Evolutionary conservation across 1,139 yeast genomes (phyloP).

Genomic region (Scheffersomyces titani): DNA sequence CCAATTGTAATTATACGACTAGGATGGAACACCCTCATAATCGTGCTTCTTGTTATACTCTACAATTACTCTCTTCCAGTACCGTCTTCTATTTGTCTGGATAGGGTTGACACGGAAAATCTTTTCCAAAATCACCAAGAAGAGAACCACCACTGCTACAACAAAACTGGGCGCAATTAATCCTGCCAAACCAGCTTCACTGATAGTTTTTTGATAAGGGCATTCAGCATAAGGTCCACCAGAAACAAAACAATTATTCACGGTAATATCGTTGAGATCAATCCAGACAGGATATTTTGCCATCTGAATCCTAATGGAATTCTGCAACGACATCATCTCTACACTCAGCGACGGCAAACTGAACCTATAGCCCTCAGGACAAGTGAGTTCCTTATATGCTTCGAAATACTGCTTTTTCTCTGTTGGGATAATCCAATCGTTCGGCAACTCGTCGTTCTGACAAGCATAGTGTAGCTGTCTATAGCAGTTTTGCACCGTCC

Average conservation of each 20-base stretch:
- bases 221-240: constrained; percentile 83
- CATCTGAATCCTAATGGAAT: constrained; percentile 18
- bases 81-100: constrained; percentile 40
- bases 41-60: constrained; percentile 41
- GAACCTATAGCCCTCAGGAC: constrained; percentile 55
- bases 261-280: constrained; percentile 77
- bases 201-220: constrained; percentile 65
- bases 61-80: constrained; percentile 39
- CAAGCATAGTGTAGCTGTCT: constrained; percentile 56
- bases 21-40: constrained; percentile 49
- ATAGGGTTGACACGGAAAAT: constrained; percentile 36
- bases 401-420: constrained; percentile 52
- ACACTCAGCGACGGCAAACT: constrained; percentile 56
- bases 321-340: constrained; percentile 35
- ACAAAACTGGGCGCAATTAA: constrained; percentile 69
- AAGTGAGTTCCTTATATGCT: constrained; percentile 34
- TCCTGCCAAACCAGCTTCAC: constrained; percentile 57
- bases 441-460: constrained; percentile 36
- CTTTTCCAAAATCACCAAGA: constrained; percentile 31
- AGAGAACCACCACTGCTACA: constrained; percentile 45
- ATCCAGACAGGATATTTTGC: constrained; percentile 62
- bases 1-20: neutral
- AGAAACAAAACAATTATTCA: constrained; percentile 76
- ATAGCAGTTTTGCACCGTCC: constrained; percentile 69
- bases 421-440: constrained; percentile 49